Evolutionary conservation across 1,139 yeast species (phyloP).

Genomic region (Candida sp.): DNA sequence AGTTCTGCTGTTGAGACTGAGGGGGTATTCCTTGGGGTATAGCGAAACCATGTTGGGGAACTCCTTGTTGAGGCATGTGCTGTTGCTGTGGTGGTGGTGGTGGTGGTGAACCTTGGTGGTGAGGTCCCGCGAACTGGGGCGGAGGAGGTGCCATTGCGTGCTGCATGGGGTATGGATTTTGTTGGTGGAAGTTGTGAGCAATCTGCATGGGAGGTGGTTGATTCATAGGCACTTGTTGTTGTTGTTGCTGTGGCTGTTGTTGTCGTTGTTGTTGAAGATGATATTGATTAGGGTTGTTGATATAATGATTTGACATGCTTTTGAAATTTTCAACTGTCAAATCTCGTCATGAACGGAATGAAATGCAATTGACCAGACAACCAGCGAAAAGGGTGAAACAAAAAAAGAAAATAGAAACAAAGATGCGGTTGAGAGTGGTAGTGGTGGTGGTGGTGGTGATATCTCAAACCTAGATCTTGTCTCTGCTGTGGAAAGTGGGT

Average conservation of each 20-base stretch:
- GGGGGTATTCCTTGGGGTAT: constrained; percentile 5
- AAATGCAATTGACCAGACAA: neutral
- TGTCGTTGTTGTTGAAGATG: constrained; percentile 1
- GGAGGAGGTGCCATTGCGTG: neutral
- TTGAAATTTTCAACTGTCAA: neutral
- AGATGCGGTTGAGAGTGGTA: too few relatives aligned
- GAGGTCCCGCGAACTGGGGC: neutral
- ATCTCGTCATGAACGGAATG: neutral
- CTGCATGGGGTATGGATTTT: neutral
- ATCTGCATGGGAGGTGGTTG: neutral
- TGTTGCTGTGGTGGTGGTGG: neutral
- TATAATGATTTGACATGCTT: neutral
- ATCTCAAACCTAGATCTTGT: too few relatives aligned
- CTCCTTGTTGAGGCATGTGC: neutral
- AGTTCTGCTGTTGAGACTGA: constrained; percentile 5
- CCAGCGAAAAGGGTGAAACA: neutral
- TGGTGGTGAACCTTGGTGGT: too few relatives aligned
- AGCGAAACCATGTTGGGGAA: neutral
- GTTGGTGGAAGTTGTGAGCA: neutral
- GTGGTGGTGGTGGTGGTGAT: too few relatives aligned
- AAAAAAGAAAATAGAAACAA: neutral
- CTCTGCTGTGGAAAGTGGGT: too few relatives aligned
- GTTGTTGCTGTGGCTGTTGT: constrained; percentile 1
- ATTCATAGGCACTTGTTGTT: neutral
- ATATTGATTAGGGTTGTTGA: neutral